Evolutionary conservation across 371 early-diverging fungal genomes (phyloP).

Genomic region (Mortierella sp.): DNA sequence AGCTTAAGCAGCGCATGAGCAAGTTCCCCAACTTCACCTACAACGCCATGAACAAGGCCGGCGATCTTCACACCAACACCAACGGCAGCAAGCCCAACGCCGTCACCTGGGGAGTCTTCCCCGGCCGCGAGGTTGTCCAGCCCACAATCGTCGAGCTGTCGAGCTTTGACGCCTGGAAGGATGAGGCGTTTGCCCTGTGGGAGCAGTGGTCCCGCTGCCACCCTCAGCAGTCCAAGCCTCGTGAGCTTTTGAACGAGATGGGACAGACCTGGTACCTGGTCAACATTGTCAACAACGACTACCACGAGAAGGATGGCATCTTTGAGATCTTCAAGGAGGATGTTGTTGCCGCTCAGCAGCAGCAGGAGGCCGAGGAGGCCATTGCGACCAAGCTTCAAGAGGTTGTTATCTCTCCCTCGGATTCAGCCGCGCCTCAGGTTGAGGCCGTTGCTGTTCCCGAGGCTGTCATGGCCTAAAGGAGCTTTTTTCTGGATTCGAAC

Average conservation of each 20-base stretch:
- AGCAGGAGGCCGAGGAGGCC: conserved; percentile 5
- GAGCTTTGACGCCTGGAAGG: conserved; percentile 93
- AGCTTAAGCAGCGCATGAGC: conserved; percentile 74
- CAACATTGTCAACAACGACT: conserved; percentile 96
- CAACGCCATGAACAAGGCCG: conserved; percentile 89
- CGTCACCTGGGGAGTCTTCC: conserved; percentile 99
- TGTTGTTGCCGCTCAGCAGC: conserved; percentile 12
- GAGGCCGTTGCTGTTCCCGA: conserved; percentile 12
- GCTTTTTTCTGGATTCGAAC: background rate
- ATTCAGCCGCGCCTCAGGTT: background rate
- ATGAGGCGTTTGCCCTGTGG: conserved; percentile 94
- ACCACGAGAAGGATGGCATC: conserved; percentile 72
- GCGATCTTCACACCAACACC: conserved; percentile 88
- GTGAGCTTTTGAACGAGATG: conserved; percentile 70
- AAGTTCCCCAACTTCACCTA: conserved; percentile 81
- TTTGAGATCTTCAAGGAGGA: conserved; percentile 75
- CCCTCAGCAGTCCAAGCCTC: conserved; percentile 64
- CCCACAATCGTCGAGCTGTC: conserved; percentile 93
- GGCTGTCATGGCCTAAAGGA: conserved; percentile 27
- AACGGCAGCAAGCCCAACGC: conserved; percentile 87
- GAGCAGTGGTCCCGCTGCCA: conserved; percentile 91
- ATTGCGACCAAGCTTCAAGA: conserved; percentile 8
- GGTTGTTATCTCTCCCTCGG: background rate
- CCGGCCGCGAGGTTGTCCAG: conserved; percentile 95
- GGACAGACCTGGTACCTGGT: conserved; percentile 85